These are phyloP conservation scores for Paraphaeosphaeria minitans DNA, from an alignment of 2,329 filamentous ascomycete genomes.

Conservation along the genomic window DNA sequence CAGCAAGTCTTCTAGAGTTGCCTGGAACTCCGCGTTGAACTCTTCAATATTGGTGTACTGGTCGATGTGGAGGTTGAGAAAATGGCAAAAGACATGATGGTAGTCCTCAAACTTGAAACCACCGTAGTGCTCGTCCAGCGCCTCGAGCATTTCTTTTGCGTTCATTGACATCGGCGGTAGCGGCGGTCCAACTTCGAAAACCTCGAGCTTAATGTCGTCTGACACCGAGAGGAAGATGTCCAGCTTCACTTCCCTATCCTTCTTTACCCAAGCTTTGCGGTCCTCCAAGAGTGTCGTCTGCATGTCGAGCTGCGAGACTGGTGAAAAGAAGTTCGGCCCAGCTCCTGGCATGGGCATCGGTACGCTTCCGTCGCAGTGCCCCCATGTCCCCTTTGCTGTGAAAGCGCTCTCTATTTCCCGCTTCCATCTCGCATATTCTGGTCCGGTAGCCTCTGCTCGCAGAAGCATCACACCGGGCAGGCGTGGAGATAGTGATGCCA, in stretches of 20 bases:
- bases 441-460: conserved; percentile 30
- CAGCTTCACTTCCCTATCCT: conserved; percentile 44
- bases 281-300: conserved; percentile 43
- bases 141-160: conserved; percentile 40
- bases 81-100: conserved; percentile 46
- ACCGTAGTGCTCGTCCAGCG: conserved; percentile 35
- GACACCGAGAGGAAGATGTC: conserved; percentile 44
- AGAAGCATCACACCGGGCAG: conserved; percentile 39
- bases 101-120: conserved; percentile 42
- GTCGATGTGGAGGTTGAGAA: conserved; percentile 45
- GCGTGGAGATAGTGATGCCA: conserved; percentile 32
- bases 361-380: conserved; percentile 37
- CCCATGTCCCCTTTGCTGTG: conserved; percentile 39
- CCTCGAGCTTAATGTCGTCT: conserved; percentile 46
- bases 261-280: conserved; percentile 41
- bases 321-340: conserved; percentile 27
- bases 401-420: conserved; percentile 38
- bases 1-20: conserved; percentile 39
- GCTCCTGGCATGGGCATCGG: conserved; percentile 44
- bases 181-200: conserved; percentile 42
- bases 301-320: conserved; percentile 23
- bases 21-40: conserved; percentile 42
- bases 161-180: conserved; percentile 39
- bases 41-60: conserved; percentile 38
- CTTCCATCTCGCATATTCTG: conserved; percentile 42